phyloP scores from a whole-genome alignment of 2,329 filamentous ascomycete genomes.

The Calycina herbarum region DNA sequence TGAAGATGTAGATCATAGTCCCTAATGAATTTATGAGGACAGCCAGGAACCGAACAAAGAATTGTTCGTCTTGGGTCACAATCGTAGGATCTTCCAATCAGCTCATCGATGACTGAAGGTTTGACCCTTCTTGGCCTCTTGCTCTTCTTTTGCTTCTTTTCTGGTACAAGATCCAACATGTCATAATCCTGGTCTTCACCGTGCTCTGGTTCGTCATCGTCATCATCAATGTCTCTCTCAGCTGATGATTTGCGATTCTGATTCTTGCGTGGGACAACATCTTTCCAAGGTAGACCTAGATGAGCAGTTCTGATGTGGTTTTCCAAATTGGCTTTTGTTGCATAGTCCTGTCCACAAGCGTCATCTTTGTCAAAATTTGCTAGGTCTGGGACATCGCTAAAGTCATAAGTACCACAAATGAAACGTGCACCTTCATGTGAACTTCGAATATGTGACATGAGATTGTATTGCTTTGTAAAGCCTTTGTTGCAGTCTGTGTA shows the following conservation, averaged over 20 bases:
- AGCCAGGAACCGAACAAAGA: slow-evolving; percentile 50
- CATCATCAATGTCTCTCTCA: slow-evolving; percentile 7
- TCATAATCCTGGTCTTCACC: slow-evolving; percentile 19
- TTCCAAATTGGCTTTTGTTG: slow-evolving; percentile 75
- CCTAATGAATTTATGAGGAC: slow-evolving; percentile 55
- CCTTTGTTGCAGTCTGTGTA: slow-evolving; percentile 68
- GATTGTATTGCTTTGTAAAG: slow-evolving; percentile 82
- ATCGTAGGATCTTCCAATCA: slow-evolving; percentile 58
- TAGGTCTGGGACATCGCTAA: slow-evolving; percentile 58
- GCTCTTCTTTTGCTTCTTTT: slow-evolving; percentile 17
- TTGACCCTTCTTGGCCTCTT: slow-evolving; percentile 19
- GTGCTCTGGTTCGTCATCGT: not conserved
- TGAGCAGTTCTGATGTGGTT: slow-evolving; percentile 85
- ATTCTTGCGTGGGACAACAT: slow-evolving; percentile 43
- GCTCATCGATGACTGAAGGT: slow-evolving; percentile 42
- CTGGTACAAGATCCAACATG: slow-evolving; percentile 5
- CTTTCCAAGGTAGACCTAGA: slow-evolving; percentile 48
- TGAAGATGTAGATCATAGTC: slow-evolving; percentile 60
- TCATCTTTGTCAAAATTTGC: slow-evolving; percentile 62
- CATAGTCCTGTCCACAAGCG: slow-evolving; percentile 75
- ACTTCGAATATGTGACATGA: slow-evolving; percentile 75
- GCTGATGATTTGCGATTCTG: slow-evolving; percentile 42
- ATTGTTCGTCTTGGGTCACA: slow-evolving; percentile 47
- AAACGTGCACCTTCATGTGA: slow-evolving; percentile 77
- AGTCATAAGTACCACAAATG: slow-evolving; percentile 71